Percentiles rank a stretch among this genome's conserved stretches.
Conservation (phyloP, 1,139 yeast genomes). For the Geotrichum siamense region DNA sequence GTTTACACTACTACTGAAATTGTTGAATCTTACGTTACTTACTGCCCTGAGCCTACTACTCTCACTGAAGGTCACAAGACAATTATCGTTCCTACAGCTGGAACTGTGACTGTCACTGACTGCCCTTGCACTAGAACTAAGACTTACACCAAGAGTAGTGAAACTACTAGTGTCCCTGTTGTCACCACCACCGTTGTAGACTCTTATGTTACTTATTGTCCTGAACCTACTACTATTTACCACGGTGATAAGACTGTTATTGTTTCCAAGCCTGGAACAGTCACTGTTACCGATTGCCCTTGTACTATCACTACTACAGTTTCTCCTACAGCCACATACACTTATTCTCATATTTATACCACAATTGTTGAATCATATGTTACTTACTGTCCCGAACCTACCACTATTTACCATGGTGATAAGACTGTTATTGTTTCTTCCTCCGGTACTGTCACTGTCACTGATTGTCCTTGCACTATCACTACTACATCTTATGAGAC, state of each 20-base stretch:
- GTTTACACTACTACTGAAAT: constrained; percentile 32
- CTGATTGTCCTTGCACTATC: constrained; percentile 50
- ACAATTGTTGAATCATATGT: constrained; percentile 35
- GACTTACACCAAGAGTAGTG: constrained; percentile 35
- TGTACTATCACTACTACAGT: constrained; percentile 51
- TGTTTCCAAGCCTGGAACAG: constrained; percentile 39
- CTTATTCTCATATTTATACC: too few species aligned
- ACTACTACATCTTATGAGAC: too few species aligned
- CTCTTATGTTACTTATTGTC: constrained; percentile 34
- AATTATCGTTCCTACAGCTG: constrained; percentile 39
- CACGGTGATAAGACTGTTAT: constrained; percentile 35
- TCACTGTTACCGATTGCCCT: constrained; percentile 41
- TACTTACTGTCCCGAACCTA: constrained; percentile 26
- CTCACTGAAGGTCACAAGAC: constrained; percentile 35
- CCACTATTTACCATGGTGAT: constrained; percentile 35
- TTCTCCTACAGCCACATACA: constrained; percentile 33
- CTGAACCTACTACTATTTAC: background rate
- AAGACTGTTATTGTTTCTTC: constrained; percentile 37
- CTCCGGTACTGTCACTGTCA: constrained; percentile 41
- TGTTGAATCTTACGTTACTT: constrained; percentile 38
- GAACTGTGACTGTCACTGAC: constrained; percentile 40
- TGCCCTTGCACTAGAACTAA: constrained; percentile 53
- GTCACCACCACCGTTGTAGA: constrained; percentile 34
- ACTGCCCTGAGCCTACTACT: constrained; percentile 21
- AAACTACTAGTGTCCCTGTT: constrained; percentile 5